Evolutionary conservation across 331 rosid genomes (phyloP).

Genomic region (Acacia concinna): DNA sequence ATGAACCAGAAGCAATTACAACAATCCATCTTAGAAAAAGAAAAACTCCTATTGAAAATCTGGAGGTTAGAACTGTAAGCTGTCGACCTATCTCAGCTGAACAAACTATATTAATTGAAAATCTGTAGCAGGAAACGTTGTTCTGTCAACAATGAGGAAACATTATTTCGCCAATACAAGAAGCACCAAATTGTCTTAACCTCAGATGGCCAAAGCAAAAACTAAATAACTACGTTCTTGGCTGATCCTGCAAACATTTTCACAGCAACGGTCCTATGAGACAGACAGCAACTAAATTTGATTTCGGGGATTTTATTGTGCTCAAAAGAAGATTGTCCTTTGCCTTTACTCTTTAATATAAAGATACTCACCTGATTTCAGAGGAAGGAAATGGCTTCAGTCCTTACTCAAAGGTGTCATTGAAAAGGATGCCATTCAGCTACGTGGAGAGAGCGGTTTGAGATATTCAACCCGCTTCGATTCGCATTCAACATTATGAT

Average conservation of each 20-base stretch:
- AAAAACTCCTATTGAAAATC: slow-evolving; percentile 52
- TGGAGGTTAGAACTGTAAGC: slow-evolving; percentile 33
- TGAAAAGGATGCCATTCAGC: slow-evolving; percentile 98
- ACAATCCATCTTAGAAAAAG: slow-evolving; percentile 73
- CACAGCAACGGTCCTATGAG: slow-evolving; percentile 28
- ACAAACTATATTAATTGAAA: slow-evolving; percentile 23
- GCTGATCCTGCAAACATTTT: slow-evolving; percentile 39
- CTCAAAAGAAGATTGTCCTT: slow-evolving; percentile 16
- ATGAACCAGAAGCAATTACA: slow-evolving; percentile 83
- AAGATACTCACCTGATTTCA: slow-evolving; percentile 50
- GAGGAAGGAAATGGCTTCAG: slow-evolving; percentile 56
- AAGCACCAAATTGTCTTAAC: slow-evolving; percentile 28
- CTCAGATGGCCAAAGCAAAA: slow-evolving; percentile 34
- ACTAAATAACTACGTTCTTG: slow-evolving; percentile 36
- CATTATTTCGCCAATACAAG: slow-evolving; percentile 10
- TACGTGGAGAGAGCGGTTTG: slow-evolving; percentile 62
- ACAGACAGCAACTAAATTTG: background rate
- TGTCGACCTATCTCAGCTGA: slow-evolving; percentile 34
- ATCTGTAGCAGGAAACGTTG: slow-evolving; percentile 30
- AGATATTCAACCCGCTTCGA: slow-evolving; percentile 46
- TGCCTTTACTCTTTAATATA: background rate
- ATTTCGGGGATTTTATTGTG: background rate
- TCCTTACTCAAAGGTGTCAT: slow-evolving; percentile 60
- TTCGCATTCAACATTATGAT: slow-evolving; percentile 69
- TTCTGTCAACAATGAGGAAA: background rate